Evolutionary conservation across 2,329 filamentous ascomycete species (phyloP), one percentile per base, ranked within the genome.

Genomic region (Dactylonectria estremocensis): DNA sequence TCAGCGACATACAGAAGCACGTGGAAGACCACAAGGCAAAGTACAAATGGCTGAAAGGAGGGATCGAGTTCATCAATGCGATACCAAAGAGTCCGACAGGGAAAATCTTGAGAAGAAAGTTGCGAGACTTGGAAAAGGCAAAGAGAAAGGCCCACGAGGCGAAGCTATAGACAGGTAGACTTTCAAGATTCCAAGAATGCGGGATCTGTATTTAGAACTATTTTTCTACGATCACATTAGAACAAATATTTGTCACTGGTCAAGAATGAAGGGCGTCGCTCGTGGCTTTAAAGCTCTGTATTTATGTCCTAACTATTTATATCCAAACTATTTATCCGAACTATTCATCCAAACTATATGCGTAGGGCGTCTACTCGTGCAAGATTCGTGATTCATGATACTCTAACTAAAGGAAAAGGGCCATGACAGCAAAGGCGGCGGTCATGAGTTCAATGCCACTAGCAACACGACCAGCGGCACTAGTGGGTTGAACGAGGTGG

Each of bases 31-130:
- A 89, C 79, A 92, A 93, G 78, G 89, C 92, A 1, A 84, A 87
- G 18, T 88, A 93, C 77, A 93, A 93, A 81, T 90, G 88, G 84
- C 83, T 93, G 65, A 88, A 87, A 74, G 91, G 88, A 63, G 87
- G 83, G 0, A 81, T 92, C 2, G 87, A 90, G 76, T 92, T 92
- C 68, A 83, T 92, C 9, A 88, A 91, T 48, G 84, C 83, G 56
- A 88, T 94, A 28, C 92, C 92, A 9, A 94, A 94, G 85, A 92
- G 89, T 75, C 87, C 91, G 0, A 91, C 88, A 72, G 92, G 92
- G 9, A 94, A 94, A 86, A 93, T 94, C 62, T 79, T 94, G 76
- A 84, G 91, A 53, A 83, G 91, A 16, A 73, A 93, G 57, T 80
- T 97, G 73, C 86, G 93, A 46, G 94, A 96, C 76, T 88, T 88